Percentiles rank a stretch among this genome's conserved stretches.
phyloP scores from a whole-genome alignment of 2,329 filamentous ascomycete species.

The Fusarium praegraminearum region DNA sequence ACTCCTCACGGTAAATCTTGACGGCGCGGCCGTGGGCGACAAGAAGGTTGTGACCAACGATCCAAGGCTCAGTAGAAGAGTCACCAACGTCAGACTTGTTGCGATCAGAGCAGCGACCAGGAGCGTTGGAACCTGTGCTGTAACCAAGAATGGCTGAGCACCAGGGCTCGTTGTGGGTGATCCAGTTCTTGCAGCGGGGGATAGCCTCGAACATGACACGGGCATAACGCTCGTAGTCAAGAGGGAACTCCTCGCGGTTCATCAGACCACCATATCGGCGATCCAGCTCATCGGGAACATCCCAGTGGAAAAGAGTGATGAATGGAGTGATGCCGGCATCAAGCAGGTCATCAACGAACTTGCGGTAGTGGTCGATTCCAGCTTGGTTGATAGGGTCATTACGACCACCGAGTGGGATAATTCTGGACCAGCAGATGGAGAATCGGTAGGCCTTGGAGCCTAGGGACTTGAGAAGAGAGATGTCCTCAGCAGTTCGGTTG shows the following conservation, averaged over 20 bases:
- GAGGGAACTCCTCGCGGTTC: slow-evolving; percentile 84
- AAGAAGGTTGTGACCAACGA: slow-evolving; percentile 82
- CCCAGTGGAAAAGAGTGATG: slow-evolving; percentile 90
- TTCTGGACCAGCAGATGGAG: slow-evolving; percentile 85
- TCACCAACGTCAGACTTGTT: slow-evolving; percentile 77
- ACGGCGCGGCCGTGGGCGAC: slow-evolving; percentile 84
- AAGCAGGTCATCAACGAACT: slow-evolving; percentile 81
- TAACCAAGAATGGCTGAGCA: slow-evolving; percentile 86
- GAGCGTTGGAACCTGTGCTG: slow-evolving; percentile 81
- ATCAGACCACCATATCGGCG: slow-evolving; percentile 84
- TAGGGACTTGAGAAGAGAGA: slow-evolving; percentile 78
- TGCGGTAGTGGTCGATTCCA: slow-evolving; percentile 81
- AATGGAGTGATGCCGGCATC: slow-evolving; percentile 82
- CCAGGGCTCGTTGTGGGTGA: slow-evolving; percentile 92
- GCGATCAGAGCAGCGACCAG: slow-evolving; percentile 83
- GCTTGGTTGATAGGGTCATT: slow-evolving; percentile 83
- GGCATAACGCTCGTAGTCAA: slow-evolving; percentile 84
- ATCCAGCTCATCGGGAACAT: slow-evolving; percentile 82
- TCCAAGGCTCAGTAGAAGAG: slow-evolving; percentile 82
- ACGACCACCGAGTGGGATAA: slow-evolving; percentile 87
- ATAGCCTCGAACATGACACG: slow-evolving; percentile 80
- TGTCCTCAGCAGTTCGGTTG: slow-evolving; percentile 81
- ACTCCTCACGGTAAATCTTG: slow-evolving; percentile 84
- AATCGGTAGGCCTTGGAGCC: slow-evolving; percentile 84
- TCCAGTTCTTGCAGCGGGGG: slow-evolving; percentile 86